These are phyloP conservation scores for Cordyceps farinosa DNA, from an alignment of 2,329 filamentous ascomycete genomes.

Conservation along the genomic window DNA sequence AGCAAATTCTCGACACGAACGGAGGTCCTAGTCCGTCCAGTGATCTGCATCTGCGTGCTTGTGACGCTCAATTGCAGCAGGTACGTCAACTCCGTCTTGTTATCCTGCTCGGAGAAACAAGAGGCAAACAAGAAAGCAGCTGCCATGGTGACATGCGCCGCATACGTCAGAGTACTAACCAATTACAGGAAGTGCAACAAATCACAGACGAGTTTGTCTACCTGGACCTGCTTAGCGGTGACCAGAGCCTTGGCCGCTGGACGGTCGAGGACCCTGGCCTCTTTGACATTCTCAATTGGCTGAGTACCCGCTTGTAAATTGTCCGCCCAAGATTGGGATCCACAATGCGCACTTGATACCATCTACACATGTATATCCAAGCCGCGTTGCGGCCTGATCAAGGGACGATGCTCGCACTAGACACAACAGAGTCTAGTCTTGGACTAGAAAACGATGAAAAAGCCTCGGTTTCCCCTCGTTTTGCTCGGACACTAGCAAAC, in stretches of 20 bases:
- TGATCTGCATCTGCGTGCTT: constrained; percentile 48
- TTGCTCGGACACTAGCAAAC: neutral
- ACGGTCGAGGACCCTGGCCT: constrained; percentile 59
- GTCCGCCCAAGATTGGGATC: neutral
- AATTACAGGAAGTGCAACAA: constrained; percentile 49
- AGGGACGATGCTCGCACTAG: neutral
- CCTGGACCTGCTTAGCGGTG: constrained; percentile 49
- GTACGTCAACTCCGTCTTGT: constrained; percentile 39
- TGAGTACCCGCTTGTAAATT: constrained; percentile 35
- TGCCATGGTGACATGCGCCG: neutral
- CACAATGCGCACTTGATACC: neutral
- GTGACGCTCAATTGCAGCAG: constrained; percentile 53
- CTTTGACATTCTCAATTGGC: constrained; percentile 55
- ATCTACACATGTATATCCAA: neutral
- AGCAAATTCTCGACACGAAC: constrained; percentile 48
- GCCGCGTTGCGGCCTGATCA: neutral
- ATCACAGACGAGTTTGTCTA: constrained; percentile 60
- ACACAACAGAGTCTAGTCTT: neutral
- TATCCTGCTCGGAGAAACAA: no score
- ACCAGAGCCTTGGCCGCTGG: constrained; percentile 57
- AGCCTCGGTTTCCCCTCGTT: neutral
- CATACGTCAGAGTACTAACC: constrained; percentile 12
- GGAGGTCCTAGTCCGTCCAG: constrained; percentile 45
- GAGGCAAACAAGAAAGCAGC: neutral
- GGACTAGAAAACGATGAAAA: neutral